These are phyloP conservation scores for Eucalyptus globulus DNA, from an alignment of 345 rosid species.

Conservation along the genomic window DNA sequence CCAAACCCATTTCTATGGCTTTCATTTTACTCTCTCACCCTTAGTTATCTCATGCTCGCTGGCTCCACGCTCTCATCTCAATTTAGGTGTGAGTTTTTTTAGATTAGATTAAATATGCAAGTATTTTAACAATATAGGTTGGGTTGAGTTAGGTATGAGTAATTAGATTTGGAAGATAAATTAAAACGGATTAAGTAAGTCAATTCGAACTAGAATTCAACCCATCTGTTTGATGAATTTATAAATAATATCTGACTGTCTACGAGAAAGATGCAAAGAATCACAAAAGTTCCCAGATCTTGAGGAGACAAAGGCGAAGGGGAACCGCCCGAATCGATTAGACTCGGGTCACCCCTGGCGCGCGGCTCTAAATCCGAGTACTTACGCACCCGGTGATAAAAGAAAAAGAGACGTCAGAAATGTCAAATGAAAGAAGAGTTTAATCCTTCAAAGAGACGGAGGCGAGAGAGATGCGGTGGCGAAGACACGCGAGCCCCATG, in stretches of 20 bases:
- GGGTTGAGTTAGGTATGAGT: too few relatives aligned
- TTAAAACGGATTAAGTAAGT: background rate
- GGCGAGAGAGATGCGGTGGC: background rate
- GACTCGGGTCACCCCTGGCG: background rate
- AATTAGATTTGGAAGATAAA: too few relatives aligned
- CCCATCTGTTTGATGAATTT: background rate
- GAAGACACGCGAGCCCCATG: background rate
- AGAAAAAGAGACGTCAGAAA: background rate
- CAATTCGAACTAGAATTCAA: rapidly evolving
- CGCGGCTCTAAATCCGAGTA: background rate
- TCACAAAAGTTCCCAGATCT: background rate
- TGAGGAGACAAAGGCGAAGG: background rate
- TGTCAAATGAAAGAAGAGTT: background rate
- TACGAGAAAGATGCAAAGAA: background rate
- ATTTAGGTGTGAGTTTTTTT: background rate
- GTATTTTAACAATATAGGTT: too few relatives aligned
- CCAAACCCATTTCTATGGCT: too few relatives aligned
- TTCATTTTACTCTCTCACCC: too few relatives aligned
- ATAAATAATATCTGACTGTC: background rate
- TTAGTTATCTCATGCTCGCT: rapidly evolving
- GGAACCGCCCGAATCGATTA: background rate
- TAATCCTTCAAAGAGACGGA: background rate
- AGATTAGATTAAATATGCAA: too few relatives aligned
- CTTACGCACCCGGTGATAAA: background rate
- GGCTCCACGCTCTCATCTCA: background rate